phyloP scores from a whole-genome alignment of 257 asterid genomes.

The Solanum sparsipilum region DNA sequence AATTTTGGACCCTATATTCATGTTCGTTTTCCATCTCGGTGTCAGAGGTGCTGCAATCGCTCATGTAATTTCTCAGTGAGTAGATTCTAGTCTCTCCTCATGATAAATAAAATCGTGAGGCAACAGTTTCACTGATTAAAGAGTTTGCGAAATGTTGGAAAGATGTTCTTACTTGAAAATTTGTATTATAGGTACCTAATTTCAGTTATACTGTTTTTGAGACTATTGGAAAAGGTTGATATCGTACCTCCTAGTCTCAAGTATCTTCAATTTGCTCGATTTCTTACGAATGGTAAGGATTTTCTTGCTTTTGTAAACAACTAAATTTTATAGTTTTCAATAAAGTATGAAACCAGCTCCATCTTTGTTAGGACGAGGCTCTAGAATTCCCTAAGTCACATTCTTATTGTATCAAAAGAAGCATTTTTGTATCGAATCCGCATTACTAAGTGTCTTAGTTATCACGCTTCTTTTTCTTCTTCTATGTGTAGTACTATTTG shows the following conservation, averaged over 20 bases:
- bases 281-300: constrained; percentile 52
- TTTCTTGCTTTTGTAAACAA: background rate
- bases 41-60: constrained; percentile 66
- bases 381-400: background rate
- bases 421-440: background rate
- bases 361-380: background rate
- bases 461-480: background rate
- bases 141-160: background rate
- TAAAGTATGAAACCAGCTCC: background rate
- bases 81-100: background rate
- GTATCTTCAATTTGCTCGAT: constrained; percentile 50
- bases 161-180: background rate
- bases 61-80: constrained; percentile 81
- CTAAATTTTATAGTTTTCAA: background rate
- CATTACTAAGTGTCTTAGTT: background rate
- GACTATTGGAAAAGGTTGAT: constrained; percentile 39
- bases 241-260: constrained; percentile 52
- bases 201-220: constrained; percentile 50
- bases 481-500: background rate
- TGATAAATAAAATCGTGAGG: background rate
- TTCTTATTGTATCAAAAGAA: background rate
- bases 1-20: constrained; percentile 54
- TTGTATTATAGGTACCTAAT: constrained; percentile 55
- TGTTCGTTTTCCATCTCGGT: constrained; percentile 43
- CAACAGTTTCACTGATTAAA: background rate